These are phyloP conservation scores for Pseudohalonectria lignicola DNA, from an alignment of 2,329 filamentous ascomycete genomes.

Conservation along the genomic window DNA sequence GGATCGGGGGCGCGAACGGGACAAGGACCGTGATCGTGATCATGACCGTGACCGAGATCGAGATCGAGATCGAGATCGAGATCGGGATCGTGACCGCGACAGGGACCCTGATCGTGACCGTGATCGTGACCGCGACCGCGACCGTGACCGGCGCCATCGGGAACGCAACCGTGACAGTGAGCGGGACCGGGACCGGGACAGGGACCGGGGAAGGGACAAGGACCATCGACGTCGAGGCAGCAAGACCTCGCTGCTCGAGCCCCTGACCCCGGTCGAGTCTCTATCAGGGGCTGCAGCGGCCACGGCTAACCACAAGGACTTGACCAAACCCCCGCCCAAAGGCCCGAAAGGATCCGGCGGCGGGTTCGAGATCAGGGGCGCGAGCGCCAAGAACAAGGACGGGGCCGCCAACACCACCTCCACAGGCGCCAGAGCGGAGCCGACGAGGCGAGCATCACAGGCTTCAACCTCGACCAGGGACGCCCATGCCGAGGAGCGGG, in stretches of 20 bases:
- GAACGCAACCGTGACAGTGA: conserved; percentile 3
- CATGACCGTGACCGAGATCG: too few species aligned
- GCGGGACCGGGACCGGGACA: conserved; percentile 17
- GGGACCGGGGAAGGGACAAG: conserved; percentile 8
- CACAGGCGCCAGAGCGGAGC: conserved; percentile 3
- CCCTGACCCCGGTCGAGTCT: neutral
- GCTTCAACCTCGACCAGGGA: conserved; percentile 29
- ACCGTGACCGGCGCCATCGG: too few species aligned
- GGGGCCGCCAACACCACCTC: too few species aligned
- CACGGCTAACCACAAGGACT: neutral
- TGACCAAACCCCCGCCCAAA: too few species aligned
- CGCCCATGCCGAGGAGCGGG: conserved; percentile 59
- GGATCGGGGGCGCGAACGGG: conserved; percentile 14
- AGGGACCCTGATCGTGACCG: conserved; percentile 25
- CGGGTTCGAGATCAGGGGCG: conserved; percentile 25
- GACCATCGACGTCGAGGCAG: conserved; percentile 21
- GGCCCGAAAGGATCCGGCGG: too few species aligned
- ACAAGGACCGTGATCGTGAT: too few species aligned
- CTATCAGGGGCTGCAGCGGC: neutral
- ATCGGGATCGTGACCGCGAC: conserved; percentile 22
- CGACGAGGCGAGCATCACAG: conserved; percentile 24
- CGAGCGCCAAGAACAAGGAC: conserved; percentile 14
- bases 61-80: conserved; percentile 27
- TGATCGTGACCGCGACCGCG: conserved; percentile 13
- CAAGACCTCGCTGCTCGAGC: neutral